Percentiles rank a stretch among this genome's conserved stretches.
phyloP scores from a whole-genome alignment of 768 basidiomycete genomes.

The Termitomyces titanicus region DNA sequence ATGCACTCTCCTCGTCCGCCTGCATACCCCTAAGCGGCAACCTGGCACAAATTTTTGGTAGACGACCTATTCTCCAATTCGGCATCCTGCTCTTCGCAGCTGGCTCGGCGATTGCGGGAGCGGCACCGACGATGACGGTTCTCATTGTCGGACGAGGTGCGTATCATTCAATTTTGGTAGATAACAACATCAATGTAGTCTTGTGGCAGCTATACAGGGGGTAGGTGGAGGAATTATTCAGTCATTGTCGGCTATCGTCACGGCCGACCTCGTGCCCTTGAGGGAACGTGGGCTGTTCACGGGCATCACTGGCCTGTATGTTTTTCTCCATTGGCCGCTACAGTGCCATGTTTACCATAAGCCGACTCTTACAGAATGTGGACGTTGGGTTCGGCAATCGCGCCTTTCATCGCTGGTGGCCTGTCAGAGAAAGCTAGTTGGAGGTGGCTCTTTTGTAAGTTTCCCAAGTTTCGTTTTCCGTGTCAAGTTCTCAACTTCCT shows the following conservation, averaged over 20 bases:
- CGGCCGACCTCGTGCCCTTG: constrained; percentile 42
- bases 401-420: constrained; percentile 30
- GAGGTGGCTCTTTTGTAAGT: constrained; percentile 39
- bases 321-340: not conserved
- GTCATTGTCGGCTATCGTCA: constrained; percentile 35
- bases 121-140: constrained; percentile 8
- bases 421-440: constrained; percentile 29
- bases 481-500: not conserved
- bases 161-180: not conserved
- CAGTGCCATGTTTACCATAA: not conserved
- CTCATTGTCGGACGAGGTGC: constrained; percentile 34
- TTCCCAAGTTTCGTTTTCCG: not conserved
- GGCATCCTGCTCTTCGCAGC: constrained; percentile 6
- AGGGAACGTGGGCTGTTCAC: constrained; percentile 38
- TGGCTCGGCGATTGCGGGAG: constrained; percentile 5
- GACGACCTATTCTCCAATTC: constrained; percentile 1
- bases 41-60: constrained; percentile 24
- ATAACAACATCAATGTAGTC: not conserved
- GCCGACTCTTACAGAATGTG: constrained; percentile 33
- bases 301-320: constrained; percentile 16
- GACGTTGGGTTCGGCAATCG: constrained; percentile 30
- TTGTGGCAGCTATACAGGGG: constrained; percentile 32
- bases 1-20: constrained; percentile 24
- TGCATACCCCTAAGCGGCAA: constrained; percentile 28
- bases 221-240: constrained; percentile 36